Percentiles rank a stretch among this genome's conserved stretches.
Conservation (phyloP, 768 basidiomycete genomes). For the Leccinum boreale region DNA sequence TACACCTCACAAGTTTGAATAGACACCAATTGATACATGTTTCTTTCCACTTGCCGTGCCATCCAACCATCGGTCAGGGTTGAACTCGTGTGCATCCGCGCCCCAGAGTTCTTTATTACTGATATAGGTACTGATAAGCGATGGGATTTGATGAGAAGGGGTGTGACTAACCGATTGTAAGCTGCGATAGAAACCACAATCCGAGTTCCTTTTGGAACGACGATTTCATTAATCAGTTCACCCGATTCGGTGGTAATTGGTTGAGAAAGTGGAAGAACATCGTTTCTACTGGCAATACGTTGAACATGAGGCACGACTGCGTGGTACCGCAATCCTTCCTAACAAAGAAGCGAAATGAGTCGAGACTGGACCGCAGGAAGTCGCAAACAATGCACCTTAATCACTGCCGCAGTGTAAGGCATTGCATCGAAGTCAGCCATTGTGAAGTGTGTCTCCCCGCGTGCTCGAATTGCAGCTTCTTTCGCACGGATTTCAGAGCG, state of each 20-base stretch:
- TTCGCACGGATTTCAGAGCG: constrained; percentile 33
- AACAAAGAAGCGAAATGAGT: neutral
- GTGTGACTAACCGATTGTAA: constrained; percentile 46
- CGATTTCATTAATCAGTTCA: constrained; percentile 39
- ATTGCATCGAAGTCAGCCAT: constrained; percentile 48
- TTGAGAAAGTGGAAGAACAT: constrained; percentile 56
- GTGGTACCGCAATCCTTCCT: constrained; percentile 49
- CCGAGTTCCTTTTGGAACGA: constrained; percentile 49
- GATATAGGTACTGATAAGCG: neutral
- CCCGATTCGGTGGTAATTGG: constrained; percentile 49
- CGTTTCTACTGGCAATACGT: constrained; percentile 49
- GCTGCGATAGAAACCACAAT: constrained; percentile 51
- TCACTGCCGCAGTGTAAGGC: constrained; percentile 40
- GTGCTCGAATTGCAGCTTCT: constrained; percentile 7
- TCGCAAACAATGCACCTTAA: constrained; percentile 25
- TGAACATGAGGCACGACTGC: constrained; percentile 53
- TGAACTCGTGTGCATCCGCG: constrained; percentile 30
- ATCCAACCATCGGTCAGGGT: constrained; percentile 29
- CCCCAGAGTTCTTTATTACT: constrained; percentile 32
- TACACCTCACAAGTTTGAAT: constrained; percentile 26
- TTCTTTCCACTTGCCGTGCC: constrained; percentile 20
- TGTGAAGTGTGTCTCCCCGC: constrained; percentile 11
- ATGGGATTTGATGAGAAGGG: neutral
- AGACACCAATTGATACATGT: constrained; percentile 23
- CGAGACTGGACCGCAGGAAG: constrained; percentile 19